phyloP scores from a whole-genome alignment of 495 filamentous ascomycete species.

The Penicilliopsis zonata region DNA sequence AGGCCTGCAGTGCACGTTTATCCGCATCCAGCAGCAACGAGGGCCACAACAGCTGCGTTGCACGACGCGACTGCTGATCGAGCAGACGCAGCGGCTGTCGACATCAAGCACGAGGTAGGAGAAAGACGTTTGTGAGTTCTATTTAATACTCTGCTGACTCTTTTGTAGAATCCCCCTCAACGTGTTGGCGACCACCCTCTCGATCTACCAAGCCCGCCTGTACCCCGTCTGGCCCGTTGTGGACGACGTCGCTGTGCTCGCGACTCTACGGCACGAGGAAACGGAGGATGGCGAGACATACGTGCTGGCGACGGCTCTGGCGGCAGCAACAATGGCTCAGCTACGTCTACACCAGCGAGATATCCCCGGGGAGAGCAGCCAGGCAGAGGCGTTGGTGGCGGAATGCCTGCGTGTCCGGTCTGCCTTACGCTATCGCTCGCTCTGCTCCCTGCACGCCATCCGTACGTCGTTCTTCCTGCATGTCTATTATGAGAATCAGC shows the following conservation, averaged over 20 bases:
- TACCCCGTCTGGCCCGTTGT: conserved; percentile 39
- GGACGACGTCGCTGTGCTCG: conserved; percentile 24
- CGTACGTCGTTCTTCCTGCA: conserved; percentile 34
- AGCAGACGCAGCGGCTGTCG: conserved; percentile 5
- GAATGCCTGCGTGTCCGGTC: conserved; percentile 8
- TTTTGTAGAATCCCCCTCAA: conserved; percentile 12
- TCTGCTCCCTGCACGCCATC: conserved; percentile 11
- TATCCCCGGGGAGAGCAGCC: conserved; percentile 10
- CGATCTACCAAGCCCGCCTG: conserved; percentile 32
- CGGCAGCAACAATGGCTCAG: conserved; percentile 33
- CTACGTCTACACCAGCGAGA: conserved; percentile 19
- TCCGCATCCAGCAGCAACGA: conserved; percentile 16
- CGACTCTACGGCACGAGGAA: conserved; percentile 16
- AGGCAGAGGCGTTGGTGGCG: conserved; percentile 7
- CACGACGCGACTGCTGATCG: conserved; percentile 14
- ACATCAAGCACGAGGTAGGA: not conserved
- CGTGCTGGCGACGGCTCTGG: conserved; percentile 27
- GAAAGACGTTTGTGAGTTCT: conserved; percentile 3
- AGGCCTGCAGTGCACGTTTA: conserved; percentile 27
- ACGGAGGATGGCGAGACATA: conserved; percentile 22
- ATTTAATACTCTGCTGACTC: conserved; percentile 2
- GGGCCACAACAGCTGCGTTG: conserved; percentile 22
- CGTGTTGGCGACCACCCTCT: conserved; percentile 8
- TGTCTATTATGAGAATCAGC: conserved; percentile 31
- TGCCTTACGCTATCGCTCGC: conserved; percentile 7